Evolutionary conservation across 257 asterid species (phyloP).

Genomic region (Verbena officinalis): DNA sequence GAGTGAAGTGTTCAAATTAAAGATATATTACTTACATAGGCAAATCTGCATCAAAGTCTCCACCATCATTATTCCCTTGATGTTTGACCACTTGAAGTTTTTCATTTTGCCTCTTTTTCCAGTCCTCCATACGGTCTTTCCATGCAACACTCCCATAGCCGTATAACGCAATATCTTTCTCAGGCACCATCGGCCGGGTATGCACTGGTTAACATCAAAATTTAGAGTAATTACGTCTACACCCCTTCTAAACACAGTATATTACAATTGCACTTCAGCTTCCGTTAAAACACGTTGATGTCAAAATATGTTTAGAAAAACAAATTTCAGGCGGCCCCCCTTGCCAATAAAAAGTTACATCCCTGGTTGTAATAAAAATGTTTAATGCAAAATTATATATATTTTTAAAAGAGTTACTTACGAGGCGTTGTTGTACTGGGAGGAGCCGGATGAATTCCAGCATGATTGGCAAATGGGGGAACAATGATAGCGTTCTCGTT

Average conservation of each 20-base stretch:
- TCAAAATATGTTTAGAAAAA: no score
- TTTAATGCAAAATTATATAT: not conserved
- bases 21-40: slow-evolving; percentile 51
- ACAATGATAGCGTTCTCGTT: slow-evolving; percentile 68
- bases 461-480: slow-evolving; percentile 53
- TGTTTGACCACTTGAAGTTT: slow-evolving; percentile 70
- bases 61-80: slow-evolving; percentile 46
- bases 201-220: slow-evolving; percentile 46
- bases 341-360: not conserved
- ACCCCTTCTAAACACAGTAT: no score
- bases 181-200: slow-evolving; percentile 81
- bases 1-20: not conserved
- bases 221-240: not conserved
- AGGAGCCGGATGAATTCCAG: slow-evolving; percentile 43
- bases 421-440: slow-evolving; percentile 48
- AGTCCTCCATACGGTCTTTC: slow-evolving; percentile 93
- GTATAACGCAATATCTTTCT: slow-evolving; percentile 79
- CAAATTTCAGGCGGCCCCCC: no score
- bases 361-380: not conserved
- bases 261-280: no score
- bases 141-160: slow-evolving; percentile 98
- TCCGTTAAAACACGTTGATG: no score
- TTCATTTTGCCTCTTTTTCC: slow-evolving; percentile 75
- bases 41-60: slow-evolving; percentile 56
- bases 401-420: slow-evolving; percentile 38